Base-by-base conservation (phyloP, 2,329 filamentous ascomycete species). In the Talaromyces sp. region DNA sequence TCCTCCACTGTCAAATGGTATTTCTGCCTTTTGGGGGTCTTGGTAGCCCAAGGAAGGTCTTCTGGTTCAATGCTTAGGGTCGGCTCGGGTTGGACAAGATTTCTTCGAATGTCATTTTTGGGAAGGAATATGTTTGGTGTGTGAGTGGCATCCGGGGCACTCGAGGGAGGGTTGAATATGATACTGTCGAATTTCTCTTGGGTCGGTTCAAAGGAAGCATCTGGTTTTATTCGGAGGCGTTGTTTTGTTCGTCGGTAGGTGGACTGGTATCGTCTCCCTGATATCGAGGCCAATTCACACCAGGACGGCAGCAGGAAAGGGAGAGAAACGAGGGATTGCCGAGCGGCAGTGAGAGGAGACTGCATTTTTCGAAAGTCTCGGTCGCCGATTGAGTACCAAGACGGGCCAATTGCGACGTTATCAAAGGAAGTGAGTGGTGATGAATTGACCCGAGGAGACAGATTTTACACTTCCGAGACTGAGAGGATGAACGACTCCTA, bases 51-150 rank as follows among this genome's bases (percentile, higher is more conserved):
- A 1, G 85, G 81, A 1, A 86, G 76, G 17, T 72, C 69, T 34
- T 72, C 65, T 2, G 61, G 69, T 36, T 19, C n/a, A 22, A 64
- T 40, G 31, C 22, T 49, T 19, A 22, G 36, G n/a, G 38, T 59
- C 56, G 56, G 27, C 45, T 59, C 56, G 17, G 36, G 36, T 45
- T 59, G 56, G n/a, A 59, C 29, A 34, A 87, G 74, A 49, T 74
- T 71, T 68, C 81, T 78, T 64, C 88, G 81, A 25, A 81, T 79
- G 76, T 90, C 88, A 68, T 81, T 79, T 63, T 80, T 73, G 5
- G 88, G 88, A 7, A 90, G 81, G 74, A 90, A 90, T 69, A 88
- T 87, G 31, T 82, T 77, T 1, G 88, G 88, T 1, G 88, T 90
- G 73, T 88, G 85, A 72, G 87, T 88, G 27, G 87, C 83, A 67